Conservation (phyloP, 768 basidiomycete genomes). For the Agrocybe praecox region DNA sequence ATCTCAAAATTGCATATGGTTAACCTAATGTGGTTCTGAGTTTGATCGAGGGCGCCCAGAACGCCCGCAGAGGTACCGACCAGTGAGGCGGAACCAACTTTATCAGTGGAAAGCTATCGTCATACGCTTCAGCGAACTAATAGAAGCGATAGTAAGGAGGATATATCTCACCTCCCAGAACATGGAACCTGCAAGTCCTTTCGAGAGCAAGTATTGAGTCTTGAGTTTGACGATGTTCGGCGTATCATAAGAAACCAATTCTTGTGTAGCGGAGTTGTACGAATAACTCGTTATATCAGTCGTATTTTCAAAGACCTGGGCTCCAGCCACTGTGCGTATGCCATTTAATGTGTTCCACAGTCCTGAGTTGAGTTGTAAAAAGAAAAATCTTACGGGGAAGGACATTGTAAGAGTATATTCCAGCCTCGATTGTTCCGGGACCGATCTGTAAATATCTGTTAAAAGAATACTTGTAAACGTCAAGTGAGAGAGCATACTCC, state of each 20-base stretch:
- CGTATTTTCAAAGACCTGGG: slow-evolving; percentile 65
- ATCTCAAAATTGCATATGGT: not conserved
- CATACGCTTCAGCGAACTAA: not conserved
- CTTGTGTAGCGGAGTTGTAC: slow-evolving; percentile 65
- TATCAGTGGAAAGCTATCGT: slow-evolving; percentile 57
- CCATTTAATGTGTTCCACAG: not conserved
- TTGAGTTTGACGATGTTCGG: slow-evolving; percentile 69
- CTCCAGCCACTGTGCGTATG: slow-evolving; percentile 41
- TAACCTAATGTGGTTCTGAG: slow-evolving; percentile 65
- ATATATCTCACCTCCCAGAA: slow-evolving; percentile 62
- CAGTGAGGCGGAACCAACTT: slow-evolving; percentile 58
- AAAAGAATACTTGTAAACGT: not conserved
- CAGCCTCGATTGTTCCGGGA: slow-evolving; percentile 69
- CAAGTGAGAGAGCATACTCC: slow-evolving; percentile 45
- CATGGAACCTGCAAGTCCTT: slow-evolving; percentile 70
- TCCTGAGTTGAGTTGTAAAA: not conserved
- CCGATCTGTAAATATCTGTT: slow-evolving; percentile 50
- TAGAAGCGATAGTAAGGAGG: not conserved
- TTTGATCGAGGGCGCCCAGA: slow-evolving; percentile 59
- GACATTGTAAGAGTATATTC: slow-evolving; percentile 75
- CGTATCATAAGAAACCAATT: slow-evolving; percentile 79
- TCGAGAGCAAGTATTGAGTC: slow-evolving; percentile 62
- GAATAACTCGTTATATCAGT: slow-evolving; percentile 77
- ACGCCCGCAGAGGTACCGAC: slow-evolving; percentile 49
- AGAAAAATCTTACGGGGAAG: slow-evolving; percentile 49